Evolutionary conservation across 2,329 filamentous ascomycete genomes (phyloP).

Genomic region (Aspergillus fischeri): DNA sequence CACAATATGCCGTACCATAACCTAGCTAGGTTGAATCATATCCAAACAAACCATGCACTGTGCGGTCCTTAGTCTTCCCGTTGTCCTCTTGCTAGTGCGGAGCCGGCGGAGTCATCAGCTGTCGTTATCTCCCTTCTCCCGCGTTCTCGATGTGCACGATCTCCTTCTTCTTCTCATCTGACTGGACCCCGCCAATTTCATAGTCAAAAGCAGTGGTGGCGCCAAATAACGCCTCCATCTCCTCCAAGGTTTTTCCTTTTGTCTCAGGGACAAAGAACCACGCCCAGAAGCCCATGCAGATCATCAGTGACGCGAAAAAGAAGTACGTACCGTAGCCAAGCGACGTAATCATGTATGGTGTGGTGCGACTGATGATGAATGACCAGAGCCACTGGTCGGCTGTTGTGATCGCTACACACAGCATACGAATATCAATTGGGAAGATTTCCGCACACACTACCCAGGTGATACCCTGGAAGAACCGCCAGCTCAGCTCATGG

Average conservation of each 20-base stretch:
- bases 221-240: conserved; percentile 1
- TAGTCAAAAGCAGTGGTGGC: too few species aligned
- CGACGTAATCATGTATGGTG: conserved; percentile 51
- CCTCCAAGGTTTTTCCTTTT: conserved; percentile 26
- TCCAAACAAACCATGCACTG: too few species aligned
- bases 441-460: conserved; percentile 68
- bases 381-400: conserved; percentile 70
- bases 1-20: too few species aligned
- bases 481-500: too few species aligned
- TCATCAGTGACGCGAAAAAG: conserved; percentile 15
- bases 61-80: too few species aligned
- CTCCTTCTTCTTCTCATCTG: too few species aligned
- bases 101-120: too few species aligned
- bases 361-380: conserved; percentile 63
- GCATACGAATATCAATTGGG: conserved; percentile 58
- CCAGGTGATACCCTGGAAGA: conserved; percentile 31
- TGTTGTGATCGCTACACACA: conserved; percentile 64
- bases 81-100: too few species aligned
- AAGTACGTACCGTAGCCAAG: conserved; percentile 17
- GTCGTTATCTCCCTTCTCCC: too few species aligned
- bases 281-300: conserved; percentile 15
- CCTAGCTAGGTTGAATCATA: too few species aligned
- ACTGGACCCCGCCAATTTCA: too few species aligned
- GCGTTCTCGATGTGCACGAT: too few species aligned
- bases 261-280: conserved; percentile 28